Conservation (phyloP, 1,284 basidiomycete genomes). For the Puccinia hordei region DNA sequence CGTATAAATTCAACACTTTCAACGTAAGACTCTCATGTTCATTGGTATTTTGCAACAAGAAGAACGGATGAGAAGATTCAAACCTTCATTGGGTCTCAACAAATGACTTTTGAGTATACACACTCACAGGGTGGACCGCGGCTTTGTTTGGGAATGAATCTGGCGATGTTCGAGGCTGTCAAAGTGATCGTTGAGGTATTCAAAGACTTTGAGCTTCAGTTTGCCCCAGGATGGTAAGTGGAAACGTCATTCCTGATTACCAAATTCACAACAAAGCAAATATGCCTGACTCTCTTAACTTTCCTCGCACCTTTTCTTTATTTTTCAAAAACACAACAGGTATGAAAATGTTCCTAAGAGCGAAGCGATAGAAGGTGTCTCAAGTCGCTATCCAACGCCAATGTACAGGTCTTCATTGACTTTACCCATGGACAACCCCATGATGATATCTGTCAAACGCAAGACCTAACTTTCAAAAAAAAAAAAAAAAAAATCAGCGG, state of each 20-base stretch:
- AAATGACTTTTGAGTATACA: background rate
- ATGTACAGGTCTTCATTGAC: constrained; percentile 26
- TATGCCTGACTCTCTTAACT: background rate
- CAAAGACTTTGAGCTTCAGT: constrained; percentile 26
- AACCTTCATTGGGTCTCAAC: background rate
- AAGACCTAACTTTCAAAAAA: background rate
- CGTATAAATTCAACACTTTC: constrained; percentile 54
- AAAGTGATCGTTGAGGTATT: constrained; percentile 33
- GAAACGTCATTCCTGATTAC: background rate
- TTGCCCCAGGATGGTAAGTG: constrained; percentile 34
- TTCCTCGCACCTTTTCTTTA: background rate
- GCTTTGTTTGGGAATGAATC: constrained; percentile 42
- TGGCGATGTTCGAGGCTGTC: constrained; percentile 36
- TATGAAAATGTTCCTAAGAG: constrained; percentile 22
- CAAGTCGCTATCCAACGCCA: constrained; percentile 5
- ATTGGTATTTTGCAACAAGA: background rate
- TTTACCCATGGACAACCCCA: background rate
- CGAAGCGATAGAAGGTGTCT: constrained; percentile 2
- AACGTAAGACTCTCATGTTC: constrained; percentile 52
- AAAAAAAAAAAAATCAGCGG: too few species aligned
- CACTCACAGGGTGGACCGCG: constrained; percentile 42
- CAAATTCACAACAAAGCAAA: background rate
- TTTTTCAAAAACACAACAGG: background rate
- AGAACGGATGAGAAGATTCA: background rate
- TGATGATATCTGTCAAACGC: background rate